phyloP scores from a whole-genome alignment of 2,329 filamentous ascomycete genomes.

The Colletotrichum coccodes region DNA sequence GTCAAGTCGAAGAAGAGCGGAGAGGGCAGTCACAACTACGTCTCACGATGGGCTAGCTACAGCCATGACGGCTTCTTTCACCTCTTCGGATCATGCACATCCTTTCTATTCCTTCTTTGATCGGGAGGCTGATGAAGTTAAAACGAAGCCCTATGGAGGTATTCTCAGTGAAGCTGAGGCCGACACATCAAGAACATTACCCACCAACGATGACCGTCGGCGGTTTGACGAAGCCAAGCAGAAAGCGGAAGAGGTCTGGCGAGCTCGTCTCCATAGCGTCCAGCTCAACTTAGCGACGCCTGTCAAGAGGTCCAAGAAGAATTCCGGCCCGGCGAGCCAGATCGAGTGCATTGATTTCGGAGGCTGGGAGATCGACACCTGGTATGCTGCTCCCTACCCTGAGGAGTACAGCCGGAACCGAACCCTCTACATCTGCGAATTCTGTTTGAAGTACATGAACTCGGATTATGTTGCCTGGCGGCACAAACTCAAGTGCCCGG shows the following conservation, averaged over 20 bases:
- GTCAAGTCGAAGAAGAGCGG: conserved; percentile 61
- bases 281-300: conserved; percentile 73
- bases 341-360: conserved; percentile 99
- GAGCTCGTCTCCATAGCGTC: conserved; percentile 67
- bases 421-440: conserved; percentile 98
- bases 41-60: conserved; percentile 38
- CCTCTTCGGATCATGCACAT: conserved; percentile 68
- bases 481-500: conserved; percentile 95
- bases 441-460: conserved; percentile 99
- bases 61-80: conserved; percentile 43
- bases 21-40: conserved; percentile 44
- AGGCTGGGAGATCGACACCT: conserved; percentile 97
- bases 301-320: conserved; percentile 75
- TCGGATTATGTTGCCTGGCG: conserved; percentile 98
- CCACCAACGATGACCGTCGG: conserved; percentile 81
- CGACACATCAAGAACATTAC: conserved; percentile 90
- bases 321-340: conserved; percentile 88
- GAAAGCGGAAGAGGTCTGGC: conserved; percentile 93
- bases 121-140: conserved; percentile 87
- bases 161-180: conserved; percentile 90
- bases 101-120: conserved; percentile 92
- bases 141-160: conserved; percentile 94
- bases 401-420: conserved; percentile 98
- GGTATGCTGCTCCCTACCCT: conserved; percentile 98
- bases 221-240: conserved; percentile 91